Base-by-base conservation (phyloP, 768 basidiomycete species). In the Kwoniella sp. region DNA sequence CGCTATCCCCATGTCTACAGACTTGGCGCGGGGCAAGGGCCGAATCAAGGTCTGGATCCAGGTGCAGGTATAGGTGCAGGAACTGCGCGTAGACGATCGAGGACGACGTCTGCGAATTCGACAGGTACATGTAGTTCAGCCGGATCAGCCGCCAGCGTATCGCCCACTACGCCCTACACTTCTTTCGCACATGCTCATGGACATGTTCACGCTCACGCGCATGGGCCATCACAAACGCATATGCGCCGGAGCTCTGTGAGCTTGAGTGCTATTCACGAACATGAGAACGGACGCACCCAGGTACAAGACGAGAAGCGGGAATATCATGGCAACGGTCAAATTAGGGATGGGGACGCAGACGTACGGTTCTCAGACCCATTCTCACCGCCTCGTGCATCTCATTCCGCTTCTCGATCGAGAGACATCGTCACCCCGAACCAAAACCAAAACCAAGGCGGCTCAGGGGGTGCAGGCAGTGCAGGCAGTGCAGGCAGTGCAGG, bases 11-110 rank as follows among this genome's bases (percentile, higher is more conserved):
- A n/a, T n/a, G n/a, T n/a, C n/a, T n/a, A n/a, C n/a, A n/a, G n/a
- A n/a, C n/a, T n/a, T n/a, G n/a, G n/a, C n/a, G n/a, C n/a, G n/a
- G n/a, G n/a, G n/a, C n/a, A n/a, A n/a, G n/a, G n/a, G n/a, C n/a
- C n/a, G n/a, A n/a, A n/a, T n/a, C n/a, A n/a, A n/a, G n/a, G n/a
- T n/a, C n/a, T n/a, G n/a, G n/a, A n/a, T n/a, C n/a, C n/a, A n/a
- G n/a, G n/a, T 1, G 33, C 37, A 4, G 54, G 40, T 2, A 26
- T 8, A 13, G 36, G 36, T 6, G 54, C 19, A 4, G 54, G 54
- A 26, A 55, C 54, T 37, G 33, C 54, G 2, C 33, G 54, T 37
- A 37, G 36, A 29, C 33, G 54, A 37, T 55, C 54, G 13, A 37
- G 54, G 40, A 55, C 8, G 24, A 37, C 54, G 40, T 55, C 54